Evolutionary conservation across 2,329 filamentous ascomycete genomes (phyloP).

Genomic region (Xylariaceae sp.): DNA sequence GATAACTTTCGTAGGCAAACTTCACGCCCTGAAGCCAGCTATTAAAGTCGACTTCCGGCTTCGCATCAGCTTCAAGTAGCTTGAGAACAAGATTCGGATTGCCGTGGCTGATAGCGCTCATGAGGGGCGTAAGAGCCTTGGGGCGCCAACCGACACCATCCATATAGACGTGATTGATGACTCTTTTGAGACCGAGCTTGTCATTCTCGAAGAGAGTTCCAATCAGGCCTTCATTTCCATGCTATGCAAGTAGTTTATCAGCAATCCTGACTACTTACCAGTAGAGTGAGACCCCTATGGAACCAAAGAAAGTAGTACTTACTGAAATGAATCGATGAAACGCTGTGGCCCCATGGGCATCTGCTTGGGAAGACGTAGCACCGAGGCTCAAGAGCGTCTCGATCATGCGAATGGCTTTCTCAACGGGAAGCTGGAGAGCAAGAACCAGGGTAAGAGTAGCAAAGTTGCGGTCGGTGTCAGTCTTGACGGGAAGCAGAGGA

Average conservation of each 20-base stretch:
- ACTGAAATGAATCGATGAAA: conserved; percentile 57
- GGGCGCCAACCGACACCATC: conserved; percentile 32
- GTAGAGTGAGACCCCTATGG: not conserved
- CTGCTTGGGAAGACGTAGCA: conserved; percentile 68
- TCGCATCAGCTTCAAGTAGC: conserved; percentile 59
- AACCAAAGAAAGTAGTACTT: conserved; percentile 3
- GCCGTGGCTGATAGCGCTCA: conserved; percentile 51
- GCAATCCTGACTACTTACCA: not conserved
- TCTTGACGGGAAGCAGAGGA: conserved; percentile 67
- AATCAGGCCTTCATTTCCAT: conserved; percentile 43
- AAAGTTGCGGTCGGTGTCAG: conserved; percentile 45
- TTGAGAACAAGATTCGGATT: conserved; percentile 51
- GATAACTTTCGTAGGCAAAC: conserved; percentile 36
- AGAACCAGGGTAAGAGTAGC: conserved; percentile 67
- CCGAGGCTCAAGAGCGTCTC: conserved; percentile 62
- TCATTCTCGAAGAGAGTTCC: conserved; percentile 52
- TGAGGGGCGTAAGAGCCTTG: conserved; percentile 45
- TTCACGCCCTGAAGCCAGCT: conserved; percentile 56
- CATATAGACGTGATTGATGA: conserved; percentile 60
- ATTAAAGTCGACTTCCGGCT: conserved; percentile 55
- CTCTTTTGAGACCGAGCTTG: conserved; percentile 53
- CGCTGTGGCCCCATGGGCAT: conserved; percentile 57
- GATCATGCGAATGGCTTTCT: conserved; percentile 61
- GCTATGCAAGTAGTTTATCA: conserved; percentile 13
- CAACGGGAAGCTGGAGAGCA: conserved; percentile 57